phyloP scores from a whole-genome alignment of 2,329 filamentous ascomycete genomes.

The Xylaria sp. region DNA sequence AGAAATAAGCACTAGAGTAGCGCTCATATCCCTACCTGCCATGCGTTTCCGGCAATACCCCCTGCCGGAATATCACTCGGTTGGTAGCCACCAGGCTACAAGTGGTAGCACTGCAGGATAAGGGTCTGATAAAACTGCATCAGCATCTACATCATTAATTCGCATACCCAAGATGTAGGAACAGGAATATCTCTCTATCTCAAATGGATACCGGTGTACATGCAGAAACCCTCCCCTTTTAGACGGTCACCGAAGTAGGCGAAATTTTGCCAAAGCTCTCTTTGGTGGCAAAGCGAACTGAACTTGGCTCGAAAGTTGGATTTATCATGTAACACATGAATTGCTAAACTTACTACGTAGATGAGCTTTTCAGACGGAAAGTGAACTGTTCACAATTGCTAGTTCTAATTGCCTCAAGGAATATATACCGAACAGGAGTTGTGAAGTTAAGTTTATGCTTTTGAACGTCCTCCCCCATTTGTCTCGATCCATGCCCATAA shows the following conservation, averaged over 20 bases:
- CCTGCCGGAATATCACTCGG: slow-evolving; percentile 22
- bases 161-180: background rate
- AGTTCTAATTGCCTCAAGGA: background rate
- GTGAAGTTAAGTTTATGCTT: background rate
- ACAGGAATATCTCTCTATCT: slow-evolving; percentile 16
- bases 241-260: slow-evolving; percentile 27
- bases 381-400: background rate
- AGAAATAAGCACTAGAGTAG: slow-evolving; percentile 46
- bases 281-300: slow-evolving; percentile 4
- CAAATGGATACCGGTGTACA: slow-evolving; percentile 8
- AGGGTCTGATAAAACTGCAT: slow-evolving; percentile 12
- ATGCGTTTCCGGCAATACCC: slow-evolving; percentile 40
- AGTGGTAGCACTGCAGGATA: slow-evolving; percentile 30
- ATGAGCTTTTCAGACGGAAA: background rate
- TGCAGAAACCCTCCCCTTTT: background rate
- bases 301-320: too few species aligned
- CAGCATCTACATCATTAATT: slow-evolving; percentile 4
- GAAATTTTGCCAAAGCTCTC: slow-evolving; percentile 1
- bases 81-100: slow-evolving; percentile 15
- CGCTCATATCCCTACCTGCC: slow-evolving; percentile 38
- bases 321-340: background rate
- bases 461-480: background rate
- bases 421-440: background rate
- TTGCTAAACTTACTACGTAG: background rate
- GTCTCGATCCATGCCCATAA: slow-evolving; percentile 6